Percentiles rank a stretch among this genome's conserved stretches.
These are phyloP conservation scores for Nemania bipapillata DNA, from an alignment of 2,329 filamentous ascomycete genomes.

Conservation along the genomic window DNA sequence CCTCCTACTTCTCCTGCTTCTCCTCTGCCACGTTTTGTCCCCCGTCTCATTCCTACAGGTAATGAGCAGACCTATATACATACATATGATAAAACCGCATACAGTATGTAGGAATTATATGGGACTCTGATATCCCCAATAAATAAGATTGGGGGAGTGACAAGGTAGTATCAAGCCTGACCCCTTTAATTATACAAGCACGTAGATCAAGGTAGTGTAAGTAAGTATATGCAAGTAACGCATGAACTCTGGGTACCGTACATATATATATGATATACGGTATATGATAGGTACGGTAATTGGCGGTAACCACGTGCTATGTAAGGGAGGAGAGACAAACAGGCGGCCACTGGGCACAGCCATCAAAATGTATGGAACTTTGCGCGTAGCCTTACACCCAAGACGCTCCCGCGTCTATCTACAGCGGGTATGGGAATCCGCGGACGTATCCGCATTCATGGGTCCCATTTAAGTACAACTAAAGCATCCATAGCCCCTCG, in stretches of 20 bases:
- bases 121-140: background rate
- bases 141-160: background rate
- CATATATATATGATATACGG: background rate
- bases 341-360: background rate
- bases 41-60: constrained; percentile 2
- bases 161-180: background rate
- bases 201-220: background rate
- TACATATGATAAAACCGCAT: background rate
- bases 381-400: constrained; percentile 4
- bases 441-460: constrained; percentile 17
- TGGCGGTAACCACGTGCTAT: constrained; percentile 16
- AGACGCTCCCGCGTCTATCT: background rate
- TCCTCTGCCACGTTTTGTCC: constrained; percentile 13
- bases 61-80: no score
- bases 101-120: background rate
- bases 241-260: background rate
- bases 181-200: background rate
- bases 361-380: constrained; percentile 24
- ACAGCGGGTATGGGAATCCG: background rate
- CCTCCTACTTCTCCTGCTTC: background rate
- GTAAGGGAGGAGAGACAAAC: background rate
- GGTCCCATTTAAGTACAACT: constrained; percentile 6
- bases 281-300: background rate
- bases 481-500: background rate
- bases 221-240: background rate